Evolutionary conservation across 768 basidiomycete genomes (phyloP), one percentile per base, ranked within the genome.

Genomic region (Pulveroboletus sp.): DNA sequence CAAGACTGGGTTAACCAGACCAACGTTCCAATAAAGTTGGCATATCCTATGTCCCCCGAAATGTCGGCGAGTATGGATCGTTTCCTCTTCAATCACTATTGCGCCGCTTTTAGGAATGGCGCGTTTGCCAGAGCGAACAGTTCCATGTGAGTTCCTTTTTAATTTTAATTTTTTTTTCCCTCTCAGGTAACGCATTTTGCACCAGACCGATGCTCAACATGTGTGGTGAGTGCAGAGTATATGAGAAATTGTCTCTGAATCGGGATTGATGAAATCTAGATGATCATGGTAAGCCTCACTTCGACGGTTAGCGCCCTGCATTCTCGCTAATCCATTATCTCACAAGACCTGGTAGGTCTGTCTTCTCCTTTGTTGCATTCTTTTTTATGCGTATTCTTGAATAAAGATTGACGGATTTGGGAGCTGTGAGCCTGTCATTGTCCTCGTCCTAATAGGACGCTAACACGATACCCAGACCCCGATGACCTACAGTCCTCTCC

Each of bases 11-110:
- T 93, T 10, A 74, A 74, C 12, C 72, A 75, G 36, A 65, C 76
- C 45, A 83, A 84, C 55, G 65, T 77, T 1, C 72, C 82, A 16
- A 73, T 73, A 32, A 92, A 88, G 71, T 75, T 80, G 51, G 54
- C 55, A 2, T 81, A 72, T 53, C 75, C 74, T 1, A 64, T 97
- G 9, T 85, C 85, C 0, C 75, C 81, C 1, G 90, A 90, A 57
- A 88, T 97, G 55, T 68, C 70, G 40, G 59, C 73, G 5, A 85
- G 89, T 7, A 82, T 97, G 36, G 93, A 97, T 62, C 77, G 93
- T 34, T 93, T 87, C 63, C 85, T 85, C 64, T 95, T 94, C 74
- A 89, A 85, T 51, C 93, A 94, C 59, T 97, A 97, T 67, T 95
- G 93, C 59, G 78, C 85, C 42, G 68, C 75, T 39, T 97, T 95